phyloP scores from a whole-genome alignment of 257 asterid genomes.

The Rauvolfia tetraphylla region DNA sequence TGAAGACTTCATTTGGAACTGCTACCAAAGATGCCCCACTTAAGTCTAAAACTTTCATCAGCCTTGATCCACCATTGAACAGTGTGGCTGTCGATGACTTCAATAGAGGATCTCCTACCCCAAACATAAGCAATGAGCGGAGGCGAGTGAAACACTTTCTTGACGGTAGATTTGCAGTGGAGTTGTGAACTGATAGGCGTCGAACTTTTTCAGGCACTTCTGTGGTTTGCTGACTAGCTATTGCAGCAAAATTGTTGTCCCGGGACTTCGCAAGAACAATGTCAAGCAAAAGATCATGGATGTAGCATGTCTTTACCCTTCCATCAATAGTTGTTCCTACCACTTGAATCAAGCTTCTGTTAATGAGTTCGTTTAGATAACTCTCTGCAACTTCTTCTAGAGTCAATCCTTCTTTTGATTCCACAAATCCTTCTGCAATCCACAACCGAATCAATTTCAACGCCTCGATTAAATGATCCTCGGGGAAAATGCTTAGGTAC shows the following conservation, averaged over 20 bases:
- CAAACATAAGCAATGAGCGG: not conserved
- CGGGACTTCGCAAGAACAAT: not conserved
- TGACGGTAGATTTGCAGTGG: not conserved
- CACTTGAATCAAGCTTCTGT: conserved; percentile 13
- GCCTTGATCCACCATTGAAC: not conserved
- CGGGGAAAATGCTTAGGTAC: conserved; percentile 16
- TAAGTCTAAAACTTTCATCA: conserved; percentile 14
- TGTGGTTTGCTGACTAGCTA: not conserved
- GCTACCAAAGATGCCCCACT: not conserved
- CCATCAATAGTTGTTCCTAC: not conserved
- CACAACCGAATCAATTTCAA: conserved; percentile 1
- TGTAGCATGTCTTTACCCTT: not conserved
- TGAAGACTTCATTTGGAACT: not conserved
- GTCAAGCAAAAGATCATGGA: not conserved
- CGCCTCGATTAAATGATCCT: not conserved
- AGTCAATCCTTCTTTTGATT: not conserved
- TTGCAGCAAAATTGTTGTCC: not conserved
- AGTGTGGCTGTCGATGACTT: not conserved
- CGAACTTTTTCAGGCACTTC: not conserved
- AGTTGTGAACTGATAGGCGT: not conserved
- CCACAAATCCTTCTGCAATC: conserved; percentile 7
- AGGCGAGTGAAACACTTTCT: not conserved
- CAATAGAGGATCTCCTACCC: not conserved
- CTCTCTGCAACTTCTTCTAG: conserved; percentile 7
- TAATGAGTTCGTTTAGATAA: conserved; percentile 7